Base-by-base conservation (phyloP, 1,139 yeast species). In the Pichia norvegensis region DNA sequence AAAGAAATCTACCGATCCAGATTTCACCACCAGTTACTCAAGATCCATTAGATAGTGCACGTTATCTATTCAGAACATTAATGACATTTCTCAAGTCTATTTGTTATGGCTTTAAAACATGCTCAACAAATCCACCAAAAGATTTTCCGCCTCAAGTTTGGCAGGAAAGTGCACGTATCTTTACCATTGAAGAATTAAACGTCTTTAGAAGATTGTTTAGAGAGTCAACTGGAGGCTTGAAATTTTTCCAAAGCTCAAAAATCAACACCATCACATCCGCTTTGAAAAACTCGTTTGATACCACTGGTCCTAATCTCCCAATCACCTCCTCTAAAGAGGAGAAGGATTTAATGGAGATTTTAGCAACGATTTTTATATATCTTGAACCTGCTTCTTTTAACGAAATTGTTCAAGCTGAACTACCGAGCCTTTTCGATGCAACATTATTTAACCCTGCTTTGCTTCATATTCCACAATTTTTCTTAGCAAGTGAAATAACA, bases 331-430 rank as follows among this genome's bases (percentile, higher is more conserved):
- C 95, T 1, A 88, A 87, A 55, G 97, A 90, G 59, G 97, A 90
- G 52, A 88, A 92, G 56, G 98, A 94, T 56, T 70, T 90, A 50
- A 88, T 92, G 95, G 98, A 94, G 62, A 84, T 90, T 2, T 81
- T 94, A 62, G 97, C 97, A 0, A 85, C 95, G 1, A 86, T 92
- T 55, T 94, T 87, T 64, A 86, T 88, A 57, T 95, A 88, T 61
- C 76, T 94, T 46, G 99, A 94, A 59, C 94, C 96, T 20, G 92
- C 97, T 1, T 85, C 97, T 1, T 94, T 94, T 64, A 90, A 87
- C 61, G 99, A 94, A 64, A 83, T 92, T 53, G 83, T 90, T 10
- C 86, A 82, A 51, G 74, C 82, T 3, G 96, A 92, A 61, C 72
- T 92, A 49, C 85, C 83, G 21, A 80, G 78, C 55, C 69, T 90